Evolutionary conservation across 2,329 filamentous ascomycete species (phyloP).

Genomic region (Trichoderma simmonsii): DNA sequence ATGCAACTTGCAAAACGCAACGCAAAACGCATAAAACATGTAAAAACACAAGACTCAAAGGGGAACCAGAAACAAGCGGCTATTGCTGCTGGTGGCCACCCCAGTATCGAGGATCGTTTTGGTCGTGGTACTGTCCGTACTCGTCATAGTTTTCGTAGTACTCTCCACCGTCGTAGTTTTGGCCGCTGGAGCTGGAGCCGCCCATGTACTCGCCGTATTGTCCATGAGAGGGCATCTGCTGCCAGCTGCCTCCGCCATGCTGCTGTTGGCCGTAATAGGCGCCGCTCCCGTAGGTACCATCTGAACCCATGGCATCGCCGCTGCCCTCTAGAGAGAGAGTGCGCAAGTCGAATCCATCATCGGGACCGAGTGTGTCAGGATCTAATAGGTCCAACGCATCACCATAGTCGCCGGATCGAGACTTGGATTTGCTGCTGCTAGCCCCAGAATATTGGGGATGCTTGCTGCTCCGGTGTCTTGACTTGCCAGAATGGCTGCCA

Average conservation of each 20-base stretch:
- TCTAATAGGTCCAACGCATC: conserved; percentile 27
- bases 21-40: neutral
- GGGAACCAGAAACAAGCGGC: neutral
- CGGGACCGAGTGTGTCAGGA: conserved; percentile 29
- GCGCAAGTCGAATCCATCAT: conserved; percentile 32
- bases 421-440: conserved; percentile 1
- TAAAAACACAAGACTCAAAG: neutral
- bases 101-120: conserved; percentile 24
- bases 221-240: neutral
- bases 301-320: neutral
- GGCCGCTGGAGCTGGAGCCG: neutral
- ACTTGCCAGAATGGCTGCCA: conserved; percentile 7
- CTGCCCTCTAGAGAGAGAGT: conserved; percentile 3
- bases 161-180: neutral
- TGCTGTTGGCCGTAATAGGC: conserved; percentile 11
- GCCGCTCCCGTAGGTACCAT: neutral
- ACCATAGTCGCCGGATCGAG: neutral
- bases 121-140: conserved; percentile 15
- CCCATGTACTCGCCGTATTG: conserved; percentile 6
- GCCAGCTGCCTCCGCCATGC: conserved; percentile 2
- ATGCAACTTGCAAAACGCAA: neutral
- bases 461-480: conserved; percentile 6
- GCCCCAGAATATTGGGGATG: neutral
- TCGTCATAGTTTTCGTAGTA: conserved; percentile 25
- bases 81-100: conserved; percentile 6